These are phyloP conservation scores for Neofusicoccum cordaticola DNA, from an alignment of 2,329 filamentous ascomycete species.

Conservation along the genomic window DNA sequence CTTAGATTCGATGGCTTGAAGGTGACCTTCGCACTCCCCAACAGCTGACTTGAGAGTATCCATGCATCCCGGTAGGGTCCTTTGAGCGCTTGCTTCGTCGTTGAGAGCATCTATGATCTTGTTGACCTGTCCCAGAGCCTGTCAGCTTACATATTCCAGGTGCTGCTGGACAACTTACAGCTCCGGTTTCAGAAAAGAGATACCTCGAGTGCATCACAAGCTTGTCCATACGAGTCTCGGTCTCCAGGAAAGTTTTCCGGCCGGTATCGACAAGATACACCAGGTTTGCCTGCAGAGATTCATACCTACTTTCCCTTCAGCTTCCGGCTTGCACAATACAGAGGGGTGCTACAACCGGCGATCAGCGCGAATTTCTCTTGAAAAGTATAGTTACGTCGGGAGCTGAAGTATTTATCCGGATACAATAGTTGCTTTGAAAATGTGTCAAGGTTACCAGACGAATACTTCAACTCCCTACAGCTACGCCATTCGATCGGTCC, in stretches of 20 bases:
- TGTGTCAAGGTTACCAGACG: too few relatives aligned
- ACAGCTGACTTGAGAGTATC: not conserved
- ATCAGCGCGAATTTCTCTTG: too few relatives aligned
- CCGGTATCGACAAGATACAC: not conserved
- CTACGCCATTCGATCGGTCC: too few relatives aligned
- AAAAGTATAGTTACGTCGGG: too few relatives aligned
- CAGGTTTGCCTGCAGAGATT: conserved; percentile 8
- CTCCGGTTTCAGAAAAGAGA: conserved; percentile 3
- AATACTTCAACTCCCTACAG: too few relatives aligned
- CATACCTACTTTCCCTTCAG: not conserved
- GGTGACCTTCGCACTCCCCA: not conserved
- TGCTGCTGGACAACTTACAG: not conserved
- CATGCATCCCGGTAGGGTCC: not conserved
- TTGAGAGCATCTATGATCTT: conserved; percentile 1
- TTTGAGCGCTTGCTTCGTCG: not conserved
- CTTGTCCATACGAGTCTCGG: conserved; percentile 14
- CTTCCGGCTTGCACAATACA: not conserved
- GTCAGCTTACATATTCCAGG: not conserved
- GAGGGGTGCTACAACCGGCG: too few relatives aligned
- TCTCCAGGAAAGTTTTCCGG: conserved; percentile 8
- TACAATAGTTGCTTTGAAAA: too few relatives aligned
- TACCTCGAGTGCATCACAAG: conserved; percentile 5
- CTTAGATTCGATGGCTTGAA: not conserved
- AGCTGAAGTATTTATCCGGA: too few relatives aligned
- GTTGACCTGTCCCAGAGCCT: not conserved